These are phyloP conservation scores for Aspergillus melleus DNA, from an alignment of 2,329 filamentous ascomycete genomes.

Conservation along the genomic window DNA sequence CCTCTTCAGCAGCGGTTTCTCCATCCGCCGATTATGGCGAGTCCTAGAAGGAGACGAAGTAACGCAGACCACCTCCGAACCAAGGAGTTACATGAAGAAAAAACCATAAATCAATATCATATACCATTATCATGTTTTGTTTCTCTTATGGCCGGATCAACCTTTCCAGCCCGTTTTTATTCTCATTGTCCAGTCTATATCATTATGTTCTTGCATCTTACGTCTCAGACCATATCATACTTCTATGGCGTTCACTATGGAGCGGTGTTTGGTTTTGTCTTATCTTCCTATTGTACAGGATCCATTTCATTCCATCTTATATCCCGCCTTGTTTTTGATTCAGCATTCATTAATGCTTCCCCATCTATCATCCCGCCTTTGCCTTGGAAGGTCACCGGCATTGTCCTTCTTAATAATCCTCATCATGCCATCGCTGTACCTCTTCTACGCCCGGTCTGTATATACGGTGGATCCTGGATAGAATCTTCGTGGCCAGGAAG, in stretches of 20 bases:
- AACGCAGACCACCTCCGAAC: conserved; percentile 28
- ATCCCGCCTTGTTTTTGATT: conserved; percentile 1
- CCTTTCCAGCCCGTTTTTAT: not conserved
- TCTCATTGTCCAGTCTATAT: conserved; percentile 4
- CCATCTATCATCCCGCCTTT: not conserved
- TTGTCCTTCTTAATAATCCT: not conserved
- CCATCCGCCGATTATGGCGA: conserved; percentile 37
- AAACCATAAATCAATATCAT: conserved; percentile 29
- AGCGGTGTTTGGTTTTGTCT: conserved; percentile 14
- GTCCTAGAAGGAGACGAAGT: conserved; percentile 40
- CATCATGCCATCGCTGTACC: not conserved
- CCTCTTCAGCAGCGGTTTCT: conserved; percentile 56
- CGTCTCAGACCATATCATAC: conserved; percentile 12
- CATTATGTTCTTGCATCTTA: conserved; percentile 15
- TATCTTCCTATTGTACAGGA: conserved; percentile 11
- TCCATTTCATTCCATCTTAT: not conserved
- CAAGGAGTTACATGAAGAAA: conserved; percentile 42
- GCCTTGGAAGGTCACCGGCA: not conserved
- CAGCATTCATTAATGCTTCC: not conserved
- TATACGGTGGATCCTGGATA: conserved; percentile 26
- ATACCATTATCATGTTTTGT: conserved; percentile 2
- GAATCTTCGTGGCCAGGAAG: conserved; percentile 13
- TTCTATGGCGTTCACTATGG: conserved; percentile 18
- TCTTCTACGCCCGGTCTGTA: conserved; percentile 17
- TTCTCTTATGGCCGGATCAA: conserved; percentile 6